These are phyloP conservation scores for Neofusicoccum ribis DNA, from an alignment of 2,329 filamentous ascomycete species.

Conservation along the genomic window DNA sequence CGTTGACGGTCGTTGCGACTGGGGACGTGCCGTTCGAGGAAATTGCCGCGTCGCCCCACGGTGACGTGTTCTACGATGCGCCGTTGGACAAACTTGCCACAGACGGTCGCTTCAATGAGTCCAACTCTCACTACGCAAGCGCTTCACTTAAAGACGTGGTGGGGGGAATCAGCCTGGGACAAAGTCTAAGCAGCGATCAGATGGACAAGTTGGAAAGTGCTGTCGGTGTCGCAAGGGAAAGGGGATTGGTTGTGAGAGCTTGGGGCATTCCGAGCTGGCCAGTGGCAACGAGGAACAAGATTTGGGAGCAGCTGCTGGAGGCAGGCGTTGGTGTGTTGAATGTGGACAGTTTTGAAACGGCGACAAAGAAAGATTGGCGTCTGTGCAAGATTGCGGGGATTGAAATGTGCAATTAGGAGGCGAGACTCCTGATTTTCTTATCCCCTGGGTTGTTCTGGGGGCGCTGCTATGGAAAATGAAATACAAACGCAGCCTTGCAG, in stretches of 20 bases:
- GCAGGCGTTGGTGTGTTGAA: conserved; percentile 63
- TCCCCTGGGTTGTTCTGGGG: no score
- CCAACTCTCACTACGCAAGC: background rate
- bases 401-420: background rate
- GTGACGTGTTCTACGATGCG: conserved; percentile 20
- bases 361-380: conserved; percentile 42
- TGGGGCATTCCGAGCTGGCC: conserved; percentile 64
- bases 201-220: background rate
- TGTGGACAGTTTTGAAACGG: conserved; percentile 59
- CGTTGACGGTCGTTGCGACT: conserved; percentile 20
- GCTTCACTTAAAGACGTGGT: background rate
- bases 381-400: conserved; percentile 21
- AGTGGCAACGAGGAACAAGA: conserved; percentile 51
- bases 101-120: background rate
- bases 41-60: background rate
- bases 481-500: no score
- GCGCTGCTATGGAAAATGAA: no score
- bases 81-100: conserved; percentile 16
- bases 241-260: conserved; percentile 59
- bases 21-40: conserved; percentile 18
- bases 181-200: background rate
- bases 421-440: no score
- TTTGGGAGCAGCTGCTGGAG: conserved; percentile 58
- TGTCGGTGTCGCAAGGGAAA: background rate
- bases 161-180: background rate